Conservation (phyloP, 176 grass and related monocot genomes). For the Ensete glaucum region DNA sequence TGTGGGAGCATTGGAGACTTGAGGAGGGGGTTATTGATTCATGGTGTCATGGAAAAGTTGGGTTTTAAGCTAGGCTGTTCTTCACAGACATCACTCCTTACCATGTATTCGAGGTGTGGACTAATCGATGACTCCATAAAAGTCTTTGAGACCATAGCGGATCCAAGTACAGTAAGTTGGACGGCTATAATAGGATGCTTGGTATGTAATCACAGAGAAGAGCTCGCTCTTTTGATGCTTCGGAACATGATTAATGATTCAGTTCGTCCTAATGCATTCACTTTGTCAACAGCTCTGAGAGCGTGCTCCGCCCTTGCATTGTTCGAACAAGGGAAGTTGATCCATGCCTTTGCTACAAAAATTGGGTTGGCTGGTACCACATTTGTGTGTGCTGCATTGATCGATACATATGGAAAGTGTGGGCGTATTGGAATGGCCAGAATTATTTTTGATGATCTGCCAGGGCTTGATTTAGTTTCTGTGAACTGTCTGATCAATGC, state of each 20-base stretch:
- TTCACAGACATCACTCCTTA: conserved; percentile 21
- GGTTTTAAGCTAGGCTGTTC: conserved; percentile 5
- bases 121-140: conserved; percentile 14
- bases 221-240: conserved; percentile 19
- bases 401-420: conserved; percentile 24
- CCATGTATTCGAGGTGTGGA: conserved; percentile 27
- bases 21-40: conserved; percentile 11
- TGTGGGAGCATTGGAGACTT: conserved; percentile 11
- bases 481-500: conserved; percentile 28
- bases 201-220: conserved; percentile 22
- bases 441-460: conserved; percentile 17
- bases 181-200: conserved; percentile 24
- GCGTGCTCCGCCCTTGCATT: conserved; percentile 22
- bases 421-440: conserved; percentile 18
- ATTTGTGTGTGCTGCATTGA: conserved; percentile 13
- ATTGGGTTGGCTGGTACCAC: conserved; percentile 3
- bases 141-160: not conserved
- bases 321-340: conserved; percentile 12
- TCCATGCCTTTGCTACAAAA: conserved; percentile 22
- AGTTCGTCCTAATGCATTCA: conserved; percentile 16
- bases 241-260: conserved; percentile 15
- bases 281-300: conserved; percentile 23
- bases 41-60: conserved; percentile 11
- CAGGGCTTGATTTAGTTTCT: conserved; percentile 14
- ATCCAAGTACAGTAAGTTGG: conserved; percentile 13